Conservation (phyloP, 345 rosid species). For the Sonneratia alba region DNA sequence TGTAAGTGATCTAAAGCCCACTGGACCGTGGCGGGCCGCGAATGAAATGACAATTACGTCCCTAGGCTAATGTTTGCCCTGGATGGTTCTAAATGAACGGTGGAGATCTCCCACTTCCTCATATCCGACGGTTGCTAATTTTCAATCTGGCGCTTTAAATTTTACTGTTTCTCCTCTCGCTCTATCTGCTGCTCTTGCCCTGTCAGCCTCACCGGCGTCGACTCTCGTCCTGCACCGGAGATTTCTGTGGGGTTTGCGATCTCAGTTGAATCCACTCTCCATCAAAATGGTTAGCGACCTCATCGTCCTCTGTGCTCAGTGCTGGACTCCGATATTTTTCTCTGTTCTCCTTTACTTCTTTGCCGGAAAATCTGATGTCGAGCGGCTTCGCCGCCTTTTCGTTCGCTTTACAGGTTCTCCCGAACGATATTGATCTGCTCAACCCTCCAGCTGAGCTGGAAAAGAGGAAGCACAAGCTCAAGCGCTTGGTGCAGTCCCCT, state of each 20-base stretch:
- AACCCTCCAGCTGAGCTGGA: conserved; percentile 71
- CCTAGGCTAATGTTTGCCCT: neutral
- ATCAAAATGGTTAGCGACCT: neutral
- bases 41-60: too few relatives aligned
- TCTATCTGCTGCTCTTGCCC: neutral
- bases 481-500: conserved; percentile 65
- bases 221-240: neutral
- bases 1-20: too few relatives aligned
- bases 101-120: neutral
- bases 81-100: neutral
- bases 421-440: conserved; percentile 60
- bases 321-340: neutral
- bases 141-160: neutral
- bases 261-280: neutral
- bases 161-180: neutral
- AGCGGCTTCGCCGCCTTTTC: neutral
- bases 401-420: conserved; percentile 34
- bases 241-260: neutral
- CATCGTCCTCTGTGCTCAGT: neutral
- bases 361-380: conserved; percentile 1
- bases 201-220: neutral
- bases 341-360: neutral
- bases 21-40: too few relatives aligned
- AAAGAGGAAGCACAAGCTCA: conserved; percentile 82
- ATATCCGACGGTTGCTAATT: neutral